Percentiles rank a stretch among this genome's conserved stretches.
Evolutionary conservation across 768 basidiomycete species (phyloP).

Genomic region (Psilocybe sp.): DNA sequence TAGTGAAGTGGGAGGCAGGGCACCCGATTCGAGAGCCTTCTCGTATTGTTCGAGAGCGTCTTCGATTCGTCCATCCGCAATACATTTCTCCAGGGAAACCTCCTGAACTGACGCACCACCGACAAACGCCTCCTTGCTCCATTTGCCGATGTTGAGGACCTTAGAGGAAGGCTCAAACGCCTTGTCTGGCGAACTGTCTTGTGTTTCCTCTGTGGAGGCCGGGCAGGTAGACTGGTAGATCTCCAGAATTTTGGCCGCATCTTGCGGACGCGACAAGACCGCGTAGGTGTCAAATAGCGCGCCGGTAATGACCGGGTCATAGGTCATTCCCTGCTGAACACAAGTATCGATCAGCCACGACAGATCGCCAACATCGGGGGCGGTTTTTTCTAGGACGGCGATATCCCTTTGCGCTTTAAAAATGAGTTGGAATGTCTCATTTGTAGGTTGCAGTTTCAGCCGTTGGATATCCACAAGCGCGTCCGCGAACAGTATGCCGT

Average conservation of each 20-base stretch:
- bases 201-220: neutral
- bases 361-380: slow-evolving; percentile 32
- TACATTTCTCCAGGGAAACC: no score
- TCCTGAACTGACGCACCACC: no score
- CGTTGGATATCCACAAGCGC: slow-evolving; percentile 33
- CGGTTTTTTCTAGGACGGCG: slow-evolving; percentile 22
- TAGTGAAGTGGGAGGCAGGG: no score
- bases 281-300: slow-evolving; percentile 42
- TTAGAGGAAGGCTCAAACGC: neutral
- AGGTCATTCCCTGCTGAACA: slow-evolving; percentile 38
- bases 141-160: no score
- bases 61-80: no score
- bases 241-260: slow-evolving; percentile 35
- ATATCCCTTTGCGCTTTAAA: slow-evolving; percentile 39
- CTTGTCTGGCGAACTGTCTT: no score
- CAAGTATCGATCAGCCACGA: slow-evolving; percentile 44
- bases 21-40: no score
- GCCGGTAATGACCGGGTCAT: slow-evolving; percentile 38
- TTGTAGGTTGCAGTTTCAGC: slow-evolving; percentile 40
- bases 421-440: slow-evolving; percentile 47
- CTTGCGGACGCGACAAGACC: slow-evolving; percentile 30
- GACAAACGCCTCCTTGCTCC: no score
- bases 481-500: slow-evolving; percentile 31
- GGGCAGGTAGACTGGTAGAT: slow-evolving; percentile 27
- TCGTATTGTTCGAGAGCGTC: no score